These are phyloP conservation scores for Suillus placidus DNA, from an alignment of 768 basidiomycete species.

Conservation along the genomic window DNA sequence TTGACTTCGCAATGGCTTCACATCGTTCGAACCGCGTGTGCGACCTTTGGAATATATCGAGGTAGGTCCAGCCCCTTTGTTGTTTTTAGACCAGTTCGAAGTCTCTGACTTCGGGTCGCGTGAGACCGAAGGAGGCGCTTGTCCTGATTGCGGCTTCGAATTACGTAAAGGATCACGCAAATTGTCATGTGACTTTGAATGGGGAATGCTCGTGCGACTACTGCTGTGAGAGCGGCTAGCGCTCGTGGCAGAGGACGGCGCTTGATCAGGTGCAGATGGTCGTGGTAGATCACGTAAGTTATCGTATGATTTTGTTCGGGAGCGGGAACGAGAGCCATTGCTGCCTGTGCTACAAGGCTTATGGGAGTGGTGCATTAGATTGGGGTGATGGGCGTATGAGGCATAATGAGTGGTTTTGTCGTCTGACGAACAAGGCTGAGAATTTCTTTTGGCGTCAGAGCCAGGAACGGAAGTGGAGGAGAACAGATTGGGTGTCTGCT, in stretches of 20 bases:
- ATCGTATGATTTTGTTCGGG: slow-evolving; percentile 26
- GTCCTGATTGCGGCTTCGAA: not conserved
- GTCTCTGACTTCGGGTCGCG: not conserved
- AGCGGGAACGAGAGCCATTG: slow-evolving; percentile 22
- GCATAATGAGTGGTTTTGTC: slow-evolving; percentile 13
- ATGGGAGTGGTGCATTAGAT: slow-evolving; percentile 19
- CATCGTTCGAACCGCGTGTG: not conserved
- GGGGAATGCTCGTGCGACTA: not conserved
- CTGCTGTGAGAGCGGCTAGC: not conserved
- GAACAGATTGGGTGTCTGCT: slow-evolving; percentile 15
- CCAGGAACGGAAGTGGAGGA: slow-evolving; percentile 18
- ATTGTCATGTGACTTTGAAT: slow-evolving; percentile 4
- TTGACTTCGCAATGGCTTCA: slow-evolving; percentile 12
- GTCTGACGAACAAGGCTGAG: slow-evolving; percentile 14
- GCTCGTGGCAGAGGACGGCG: slow-evolving; percentile 13
- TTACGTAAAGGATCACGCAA: not conserved
- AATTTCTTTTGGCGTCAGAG: slow-evolving; percentile 15
- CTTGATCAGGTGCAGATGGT: slow-evolving; percentile 11
- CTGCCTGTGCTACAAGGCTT: slow-evolving; percentile 16
- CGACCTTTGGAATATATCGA: slow-evolving; percentile 7
- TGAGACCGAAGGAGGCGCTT: not conserved
- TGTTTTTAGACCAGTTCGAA: slow-evolving; percentile 7
- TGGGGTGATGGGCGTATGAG: slow-evolving; percentile 15
- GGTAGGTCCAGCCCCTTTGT: not conserved
- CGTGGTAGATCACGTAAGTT: slow-evolving; percentile 23